These are phyloP conservation scores for Haplosporangium sp. DNA, from an alignment of 371 early-diverging fungal species.

Conservation along the genomic window DNA sequence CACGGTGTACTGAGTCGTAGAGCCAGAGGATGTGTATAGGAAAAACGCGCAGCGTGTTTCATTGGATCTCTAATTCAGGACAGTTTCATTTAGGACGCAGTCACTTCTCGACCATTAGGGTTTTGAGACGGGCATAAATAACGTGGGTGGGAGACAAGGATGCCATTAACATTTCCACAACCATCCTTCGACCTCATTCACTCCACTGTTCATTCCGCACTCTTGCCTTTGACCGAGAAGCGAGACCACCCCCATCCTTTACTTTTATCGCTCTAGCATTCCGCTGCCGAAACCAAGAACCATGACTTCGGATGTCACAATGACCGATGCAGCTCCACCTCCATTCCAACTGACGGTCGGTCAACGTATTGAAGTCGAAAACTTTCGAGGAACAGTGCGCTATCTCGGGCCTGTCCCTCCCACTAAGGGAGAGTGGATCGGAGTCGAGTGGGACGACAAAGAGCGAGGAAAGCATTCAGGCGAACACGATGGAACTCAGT, in stretches of 20 bases:
- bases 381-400: slow-evolving; percentile 64
- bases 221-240: too few relatives aligned
- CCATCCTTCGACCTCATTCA: too few relatives aligned
- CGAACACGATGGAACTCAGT: slow-evolving; percentile 65
- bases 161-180: too few relatives aligned
- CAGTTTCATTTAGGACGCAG: too few relatives aligned
- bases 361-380: slow-evolving; percentile 33
- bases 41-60: too few relatives aligned
- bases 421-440: slow-evolving; percentile 81
- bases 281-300: neutral
- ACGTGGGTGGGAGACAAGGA: too few relatives aligned
- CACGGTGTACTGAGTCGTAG: too few relatives aligned
- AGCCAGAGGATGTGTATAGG: too few relatives aligned
- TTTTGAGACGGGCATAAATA: neutral
- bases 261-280: neutral
- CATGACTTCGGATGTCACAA: slow-evolving; percentile 4
- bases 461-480: slow-evolving; percentile 89
- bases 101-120: neutral
- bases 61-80: too few relatives aligned
- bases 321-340: slow-evolving; percentile 1
- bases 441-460: slow-evolving; percentile 89
- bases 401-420: slow-evolving; percentile 72
- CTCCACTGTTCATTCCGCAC: too few relatives aligned
- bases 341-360: slow-evolving; percentile 20
- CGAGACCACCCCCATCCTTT: too few relatives aligned